A percentile compares a stretch with the other conserved stretches of the same genome.
phyloP scores from a whole-genome alignment of 2,329 filamentous ascomycete species.

The Ceratocystis harringtonii region DNA sequence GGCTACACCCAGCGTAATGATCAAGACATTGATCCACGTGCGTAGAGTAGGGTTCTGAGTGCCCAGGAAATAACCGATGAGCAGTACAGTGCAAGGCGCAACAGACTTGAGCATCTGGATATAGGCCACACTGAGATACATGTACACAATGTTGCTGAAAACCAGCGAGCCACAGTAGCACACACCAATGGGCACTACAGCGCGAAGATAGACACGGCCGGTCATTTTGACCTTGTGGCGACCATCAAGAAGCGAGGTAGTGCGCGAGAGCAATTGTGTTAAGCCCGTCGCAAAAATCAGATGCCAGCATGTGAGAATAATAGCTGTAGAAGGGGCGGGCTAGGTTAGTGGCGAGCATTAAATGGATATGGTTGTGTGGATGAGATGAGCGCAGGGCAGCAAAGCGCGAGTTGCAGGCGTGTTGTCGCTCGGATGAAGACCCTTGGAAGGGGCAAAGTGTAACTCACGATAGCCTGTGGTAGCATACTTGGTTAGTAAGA shows the following conservation, averaged over 20 bases:
- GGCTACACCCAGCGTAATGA: conserved; percentile 39
- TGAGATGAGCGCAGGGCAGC: not conserved
- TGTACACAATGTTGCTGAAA: conserved; percentile 52
- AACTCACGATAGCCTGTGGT: conserved; percentile 2
- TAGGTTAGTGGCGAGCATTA: not conserved
- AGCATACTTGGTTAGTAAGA: not conserved
- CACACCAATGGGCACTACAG: conserved; percentile 50
- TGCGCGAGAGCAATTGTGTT: conserved; percentile 50
- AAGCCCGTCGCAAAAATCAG: conserved; percentile 49
- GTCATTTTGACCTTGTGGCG: conserved; percentile 48
- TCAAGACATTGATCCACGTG: conserved; percentile 33
- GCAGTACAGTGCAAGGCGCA: conserved; percentile 50
- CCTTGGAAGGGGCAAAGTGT: not conserved
- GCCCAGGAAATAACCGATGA: conserved; percentile 47
- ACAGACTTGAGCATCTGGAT: conserved; percentile 60
- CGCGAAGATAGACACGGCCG: conserved; percentile 43
- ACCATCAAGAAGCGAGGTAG: conserved; percentile 47
- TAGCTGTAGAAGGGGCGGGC: conserved; percentile 24
- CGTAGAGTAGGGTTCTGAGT: conserved; percentile 33
- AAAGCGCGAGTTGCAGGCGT: not conserved
- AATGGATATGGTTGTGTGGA: not conserved
- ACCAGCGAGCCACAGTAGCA: conserved; percentile 52
- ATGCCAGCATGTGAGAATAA: conserved; percentile 54
- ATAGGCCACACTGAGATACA: conserved; percentile 52
- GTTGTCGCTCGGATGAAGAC: too few relatives aligned